Conservation (phyloP, 192 early-diverging fungal genomes). For the Backusella australiensis region DNA sequence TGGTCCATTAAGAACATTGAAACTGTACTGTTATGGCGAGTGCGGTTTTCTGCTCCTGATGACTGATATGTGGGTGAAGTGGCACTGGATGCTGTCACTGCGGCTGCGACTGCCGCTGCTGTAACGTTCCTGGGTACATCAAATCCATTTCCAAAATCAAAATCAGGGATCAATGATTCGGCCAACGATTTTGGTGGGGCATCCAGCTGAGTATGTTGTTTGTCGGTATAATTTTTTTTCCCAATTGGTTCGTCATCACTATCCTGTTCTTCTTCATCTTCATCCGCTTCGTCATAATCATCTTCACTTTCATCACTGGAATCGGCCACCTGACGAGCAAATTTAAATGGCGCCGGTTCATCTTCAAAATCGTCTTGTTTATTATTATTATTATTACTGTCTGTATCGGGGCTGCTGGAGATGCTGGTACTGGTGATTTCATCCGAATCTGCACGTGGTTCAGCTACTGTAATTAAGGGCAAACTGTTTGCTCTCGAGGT, state of each 20-base stretch:
- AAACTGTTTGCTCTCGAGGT: slow-evolving; percentile 25
- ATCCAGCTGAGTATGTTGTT: neutral
- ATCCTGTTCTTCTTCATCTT: slow-evolving; percentile 30
- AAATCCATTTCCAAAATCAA: slow-evolving; percentile 26
- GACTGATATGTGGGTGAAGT: neutral
- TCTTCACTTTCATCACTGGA: slow-evolving; percentile 41
- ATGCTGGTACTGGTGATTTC: neutral
- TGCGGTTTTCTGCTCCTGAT: neutral
- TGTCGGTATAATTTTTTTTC: slow-evolving; percentile 8
- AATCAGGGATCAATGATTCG: slow-evolving; percentile 17
- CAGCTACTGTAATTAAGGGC: slow-evolving; percentile 19
- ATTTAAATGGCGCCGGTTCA: slow-evolving; percentile 17
- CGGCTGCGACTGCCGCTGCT: slow-evolving; percentile 8
- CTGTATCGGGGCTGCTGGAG: neutral
- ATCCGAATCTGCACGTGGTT: neutral
- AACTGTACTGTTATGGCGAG: neutral
- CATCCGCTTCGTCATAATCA: slow-evolving; percentile 28
- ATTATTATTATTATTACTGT: neutral
- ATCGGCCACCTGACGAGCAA: slow-evolving; percentile 33
- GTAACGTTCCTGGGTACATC: slow-evolving; percentile 8
- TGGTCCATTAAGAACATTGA: neutral
- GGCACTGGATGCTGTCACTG: slow-evolving; percentile 1
- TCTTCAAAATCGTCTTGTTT: slow-evolving; percentile 8
- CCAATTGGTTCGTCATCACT: slow-evolving; percentile 35
- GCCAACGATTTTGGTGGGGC: slow-evolving; percentile 11